Percentiles rank a stretch among this genome's conserved stretches.
Evolutionary conservation across 306 rosid genomes (phyloP).

Genomic region (Castanea crenata): DNA sequence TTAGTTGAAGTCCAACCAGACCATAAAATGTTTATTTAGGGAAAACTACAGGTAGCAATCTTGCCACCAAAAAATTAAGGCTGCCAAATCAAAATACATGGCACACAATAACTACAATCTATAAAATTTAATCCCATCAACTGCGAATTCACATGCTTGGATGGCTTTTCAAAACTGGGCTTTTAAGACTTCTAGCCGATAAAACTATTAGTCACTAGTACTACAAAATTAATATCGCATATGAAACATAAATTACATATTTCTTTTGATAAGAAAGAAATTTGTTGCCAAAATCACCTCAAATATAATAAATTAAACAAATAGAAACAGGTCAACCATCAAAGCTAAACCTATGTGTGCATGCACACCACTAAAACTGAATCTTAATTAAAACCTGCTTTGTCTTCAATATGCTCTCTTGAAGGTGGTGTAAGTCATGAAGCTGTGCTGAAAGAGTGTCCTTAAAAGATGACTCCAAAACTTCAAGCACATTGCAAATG

Average conservation of each 20-base stretch:
- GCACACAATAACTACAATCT: background rate
- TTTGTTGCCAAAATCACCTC: background rate
- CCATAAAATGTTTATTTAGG: background rate
- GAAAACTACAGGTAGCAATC: background rate
- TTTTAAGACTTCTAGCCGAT: too few species aligned
- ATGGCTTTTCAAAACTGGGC: background rate
- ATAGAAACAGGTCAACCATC: conserved; percentile 6
- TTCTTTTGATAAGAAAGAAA: background rate
- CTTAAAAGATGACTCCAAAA: conserved; percentile 84
- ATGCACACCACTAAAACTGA: conserved; percentile 4
- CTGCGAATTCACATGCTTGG: background rate
- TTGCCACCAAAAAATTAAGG: background rate
- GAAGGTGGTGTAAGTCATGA: conserved; percentile 75
- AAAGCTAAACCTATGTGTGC: background rate
- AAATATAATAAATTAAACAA: conserved; percentile 5
- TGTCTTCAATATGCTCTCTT: conserved; percentile 74
- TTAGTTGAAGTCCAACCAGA: background rate
- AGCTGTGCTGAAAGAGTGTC: conserved; percentile 83
- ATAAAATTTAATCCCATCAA: background rate
- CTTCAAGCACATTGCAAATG: conserved; percentile 83
- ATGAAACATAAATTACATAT: background rate
- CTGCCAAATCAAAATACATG: background rate
- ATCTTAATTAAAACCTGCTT: conserved; percentile 72
- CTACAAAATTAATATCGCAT: background rate
- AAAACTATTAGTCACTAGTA: background rate